Conservation (phyloP, 169 alveolate genomes). For the Plasmodium relictum region DNA sequence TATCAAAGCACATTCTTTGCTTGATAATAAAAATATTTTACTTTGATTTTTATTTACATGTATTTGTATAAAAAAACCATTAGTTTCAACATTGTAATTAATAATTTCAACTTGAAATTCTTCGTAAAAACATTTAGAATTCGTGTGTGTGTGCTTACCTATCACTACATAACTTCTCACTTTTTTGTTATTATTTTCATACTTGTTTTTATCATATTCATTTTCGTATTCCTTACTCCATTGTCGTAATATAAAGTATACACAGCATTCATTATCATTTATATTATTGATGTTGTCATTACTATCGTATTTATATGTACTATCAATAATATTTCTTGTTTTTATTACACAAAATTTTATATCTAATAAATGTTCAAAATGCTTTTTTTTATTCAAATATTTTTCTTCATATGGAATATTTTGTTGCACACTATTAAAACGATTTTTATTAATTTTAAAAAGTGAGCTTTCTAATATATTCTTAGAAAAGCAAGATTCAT, state of each 20-base stretch:
- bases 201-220: not conserved
- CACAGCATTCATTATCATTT: slow-evolving; percentile 9
- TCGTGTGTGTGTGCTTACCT: slow-evolving; percentile 36
- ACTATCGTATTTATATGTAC: not conserved
- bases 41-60: slow-evolving; percentile 54
- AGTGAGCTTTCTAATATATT: slow-evolving; percentile 30
- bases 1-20: slow-evolving; percentile 35
- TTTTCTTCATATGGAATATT: slow-evolving; percentile 66
- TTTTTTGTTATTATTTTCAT: not conserved
- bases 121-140: slow-evolving; percentile 34
- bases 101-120: slow-evolving; percentile 46
- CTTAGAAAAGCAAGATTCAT: slow-evolving; percentile 13
- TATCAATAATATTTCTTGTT: not conserved
- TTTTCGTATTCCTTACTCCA: slow-evolving; percentile 17
- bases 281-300: not conserved
- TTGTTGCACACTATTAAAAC: slow-evolving; percentile 30
- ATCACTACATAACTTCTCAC: slow-evolving; percentile 34
- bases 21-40: slow-evolving; percentile 40
- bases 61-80: slow-evolving; percentile 56
- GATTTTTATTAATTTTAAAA: slow-evolving; percentile 18
- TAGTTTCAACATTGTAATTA: slow-evolving; percentile 46
- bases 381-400: slow-evolving; percentile 50
- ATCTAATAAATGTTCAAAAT: slow-evolving; percentile 27
- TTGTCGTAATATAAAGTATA: slow-evolving; percentile 37
- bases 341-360: slow-evolving; percentile 46